A percentile compares a stretch with the other conserved stretches of the same genome.
phyloP scores from a whole-genome alignment of 139 green algal genomes.

The Asterochloris erici region DNA sequence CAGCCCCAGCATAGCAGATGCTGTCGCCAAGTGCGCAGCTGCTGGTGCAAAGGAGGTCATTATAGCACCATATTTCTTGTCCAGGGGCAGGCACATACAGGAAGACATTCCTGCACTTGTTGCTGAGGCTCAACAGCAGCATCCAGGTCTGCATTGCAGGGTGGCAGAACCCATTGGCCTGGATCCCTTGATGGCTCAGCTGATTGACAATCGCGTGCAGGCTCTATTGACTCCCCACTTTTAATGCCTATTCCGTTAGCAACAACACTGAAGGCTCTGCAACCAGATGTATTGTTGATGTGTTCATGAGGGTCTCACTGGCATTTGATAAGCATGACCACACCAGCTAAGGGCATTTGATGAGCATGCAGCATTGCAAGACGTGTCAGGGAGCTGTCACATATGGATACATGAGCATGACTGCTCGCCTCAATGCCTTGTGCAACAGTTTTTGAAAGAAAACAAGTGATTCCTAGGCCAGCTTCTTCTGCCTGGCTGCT shows the following conservation, averaged over 20 bases:
- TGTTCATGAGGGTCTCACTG: too few relatives aligned
- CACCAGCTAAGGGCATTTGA: too few relatives aligned
- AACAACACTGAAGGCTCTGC: too few relatives aligned
- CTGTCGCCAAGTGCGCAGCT: constrained; percentile 46
- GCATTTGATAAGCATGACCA: too few relatives aligned
- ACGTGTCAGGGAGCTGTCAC: too few relatives aligned
- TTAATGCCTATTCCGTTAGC: too few relatives aligned
- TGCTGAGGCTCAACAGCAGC: constrained; percentile 43
- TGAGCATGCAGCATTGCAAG: too few relatives aligned
- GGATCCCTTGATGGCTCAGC: constrained; percentile 65
- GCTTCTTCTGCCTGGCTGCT: constrained; percentile 1
- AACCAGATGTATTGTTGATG: too few relatives aligned
- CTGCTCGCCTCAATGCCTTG: not conserved
- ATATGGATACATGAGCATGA: too few relatives aligned
- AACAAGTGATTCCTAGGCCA: not conserved
- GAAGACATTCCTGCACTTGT: constrained; percentile 84
- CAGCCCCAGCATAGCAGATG: constrained; percentile 72
- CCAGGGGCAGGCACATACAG: constrained; percentile 72
- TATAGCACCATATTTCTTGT: constrained; percentile 88
- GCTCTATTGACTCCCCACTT: not conserved
- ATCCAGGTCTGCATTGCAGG: constrained; percentile 48
- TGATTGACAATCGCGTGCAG: constrained; percentile 63
- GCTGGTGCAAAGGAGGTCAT: constrained; percentile 57
- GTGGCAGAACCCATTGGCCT: constrained; percentile 82
- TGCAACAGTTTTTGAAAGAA: not conserved